These are phyloP conservation scores for Phyllosticta citrichinensis DNA, from an alignment of 2,329 filamentous ascomycete species.

Conservation along the genomic window DNA sequence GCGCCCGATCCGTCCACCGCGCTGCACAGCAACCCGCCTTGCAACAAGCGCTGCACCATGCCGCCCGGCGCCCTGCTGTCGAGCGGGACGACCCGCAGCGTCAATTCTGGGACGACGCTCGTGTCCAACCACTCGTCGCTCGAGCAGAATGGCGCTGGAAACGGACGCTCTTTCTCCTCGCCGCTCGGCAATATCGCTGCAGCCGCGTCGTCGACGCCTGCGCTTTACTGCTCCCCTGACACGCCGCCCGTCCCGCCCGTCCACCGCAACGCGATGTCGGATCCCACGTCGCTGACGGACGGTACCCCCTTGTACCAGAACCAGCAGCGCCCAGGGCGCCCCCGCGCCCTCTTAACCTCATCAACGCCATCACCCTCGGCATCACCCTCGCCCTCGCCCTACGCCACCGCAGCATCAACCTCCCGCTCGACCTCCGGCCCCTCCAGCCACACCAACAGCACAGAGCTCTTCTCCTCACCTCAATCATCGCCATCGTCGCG, in stretches of 20 bases:
- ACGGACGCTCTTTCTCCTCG: background rate
- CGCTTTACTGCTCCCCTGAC: background rate
- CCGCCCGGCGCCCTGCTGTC: background rate
- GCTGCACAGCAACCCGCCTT: background rate
- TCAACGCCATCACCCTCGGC: background rate
- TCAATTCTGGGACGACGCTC: background rate
- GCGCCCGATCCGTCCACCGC: background rate
- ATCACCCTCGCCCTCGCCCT: background rate
- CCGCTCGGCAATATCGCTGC: background rate
- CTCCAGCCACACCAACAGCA: too few species aligned
- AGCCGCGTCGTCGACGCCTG: background rate
- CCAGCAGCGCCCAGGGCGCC: background rate
- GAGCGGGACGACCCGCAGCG: background rate
- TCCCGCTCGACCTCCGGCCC: background rate
- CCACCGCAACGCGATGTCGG: background rate
- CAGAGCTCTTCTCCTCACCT: too few species aligned
- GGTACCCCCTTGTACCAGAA: too few species aligned
- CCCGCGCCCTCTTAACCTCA: background rate
- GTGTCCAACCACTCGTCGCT: background rate
- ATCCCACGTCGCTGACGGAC: too few species aligned
- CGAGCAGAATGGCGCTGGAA: background rate
- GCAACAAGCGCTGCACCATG: background rate
- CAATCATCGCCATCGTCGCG: too few species aligned
- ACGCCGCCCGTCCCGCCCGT: background rate
- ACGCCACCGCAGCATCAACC: background rate